These are phyloP conservation scores for Exophiala calicioides DNA, from an alignment of 2,329 filamentous ascomycete genomes.

Conservation along the genomic window DNA sequence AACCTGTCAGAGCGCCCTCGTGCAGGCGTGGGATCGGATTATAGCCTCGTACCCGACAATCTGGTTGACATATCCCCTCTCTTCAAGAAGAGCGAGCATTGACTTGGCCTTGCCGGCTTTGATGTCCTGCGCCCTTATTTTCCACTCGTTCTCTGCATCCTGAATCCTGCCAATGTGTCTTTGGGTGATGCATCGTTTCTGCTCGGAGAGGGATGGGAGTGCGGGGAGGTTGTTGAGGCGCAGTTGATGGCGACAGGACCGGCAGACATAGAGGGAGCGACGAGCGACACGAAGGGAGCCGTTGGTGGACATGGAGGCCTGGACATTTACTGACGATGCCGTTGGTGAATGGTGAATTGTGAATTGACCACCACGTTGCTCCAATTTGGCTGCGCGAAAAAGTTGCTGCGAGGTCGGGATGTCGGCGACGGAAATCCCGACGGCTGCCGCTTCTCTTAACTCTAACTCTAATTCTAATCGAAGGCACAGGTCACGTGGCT, in stretches of 20 bases:
- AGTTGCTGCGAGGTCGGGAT: slow-evolving; percentile 25
- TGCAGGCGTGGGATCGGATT: neutral
- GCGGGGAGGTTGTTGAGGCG: neutral
- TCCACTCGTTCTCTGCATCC: slow-evolving; percentile 45
- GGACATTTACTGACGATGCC: slow-evolving; percentile 35
- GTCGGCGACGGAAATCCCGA: neutral
- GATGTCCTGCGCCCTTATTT: slow-evolving; percentile 43
- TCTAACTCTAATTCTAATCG: too few relatives aligned
- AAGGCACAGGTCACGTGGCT: too few relatives aligned
- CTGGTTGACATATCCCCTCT: slow-evolving; percentile 49
- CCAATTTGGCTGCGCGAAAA: slow-evolving; percentile 38
- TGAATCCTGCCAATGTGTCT: slow-evolving; percentile 40
- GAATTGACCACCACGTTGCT: neutral
- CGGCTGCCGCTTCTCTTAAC: too few relatives aligned
- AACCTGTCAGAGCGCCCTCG: slow-evolving; percentile 2
- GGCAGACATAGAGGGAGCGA: slow-evolving; percentile 20
- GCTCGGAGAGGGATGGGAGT: neutral
- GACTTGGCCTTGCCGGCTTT: slow-evolving; percentile 45
- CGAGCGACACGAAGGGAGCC: slow-evolving; percentile 6
- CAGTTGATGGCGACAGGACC: slow-evolving; percentile 17
- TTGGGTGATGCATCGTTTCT: slow-evolving; percentile 41
- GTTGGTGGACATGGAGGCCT: slow-evolving; percentile 11
- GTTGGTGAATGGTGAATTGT: too few relatives aligned
- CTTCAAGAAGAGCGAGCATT: slow-evolving; percentile 48
- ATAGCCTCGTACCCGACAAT: slow-evolving; percentile 45